Conservation (phyloP, 305 asterid genomes). For the Coffea humblotiana region DNA sequence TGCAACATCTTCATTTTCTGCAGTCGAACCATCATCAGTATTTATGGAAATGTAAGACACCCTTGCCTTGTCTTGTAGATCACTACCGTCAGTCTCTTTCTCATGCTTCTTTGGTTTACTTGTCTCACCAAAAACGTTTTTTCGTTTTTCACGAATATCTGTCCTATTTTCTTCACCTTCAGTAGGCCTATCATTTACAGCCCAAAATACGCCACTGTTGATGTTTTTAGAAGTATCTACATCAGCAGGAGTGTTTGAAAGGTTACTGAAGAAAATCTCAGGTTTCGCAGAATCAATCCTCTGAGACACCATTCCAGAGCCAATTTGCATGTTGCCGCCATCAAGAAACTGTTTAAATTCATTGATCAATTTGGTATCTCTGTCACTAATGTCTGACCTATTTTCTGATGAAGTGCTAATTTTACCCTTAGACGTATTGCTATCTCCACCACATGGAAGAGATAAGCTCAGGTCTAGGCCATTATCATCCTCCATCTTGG, state of each 20-base stretch:
- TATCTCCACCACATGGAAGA: constrained; percentile 70
- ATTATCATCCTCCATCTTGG: constrained; percentile 72
- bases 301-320: constrained; percentile 33
- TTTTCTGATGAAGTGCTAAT: constrained; percentile 57
- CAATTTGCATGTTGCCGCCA: constrained; percentile 66
- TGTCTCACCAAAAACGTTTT: constrained; percentile 46
- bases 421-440: constrained; percentile 54
- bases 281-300: constrained; percentile 42
- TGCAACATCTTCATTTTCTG: constrained; percentile 94
- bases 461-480: constrained; percentile 82
- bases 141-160: constrained; percentile 70
- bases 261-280: constrained; percentile 49
- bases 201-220: constrained; percentile 61
- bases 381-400: constrained; percentile 64
- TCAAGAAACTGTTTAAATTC: constrained; percentile 91
- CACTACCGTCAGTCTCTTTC: constrained; percentile 48
- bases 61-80: constrained; percentile 57
- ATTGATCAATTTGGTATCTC: constrained; percentile 77
- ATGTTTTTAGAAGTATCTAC: constrained; percentile 60
- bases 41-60: constrained; percentile 84
- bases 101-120: constrained; percentile 67
- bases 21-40: constrained; percentile 93
- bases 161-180: constrained; percentile 58
- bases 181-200: constrained; percentile 48
- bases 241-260: constrained; percentile 42